Conservation (phyloP, 208 protist species). For the Leishmania mexicana region DNA sequence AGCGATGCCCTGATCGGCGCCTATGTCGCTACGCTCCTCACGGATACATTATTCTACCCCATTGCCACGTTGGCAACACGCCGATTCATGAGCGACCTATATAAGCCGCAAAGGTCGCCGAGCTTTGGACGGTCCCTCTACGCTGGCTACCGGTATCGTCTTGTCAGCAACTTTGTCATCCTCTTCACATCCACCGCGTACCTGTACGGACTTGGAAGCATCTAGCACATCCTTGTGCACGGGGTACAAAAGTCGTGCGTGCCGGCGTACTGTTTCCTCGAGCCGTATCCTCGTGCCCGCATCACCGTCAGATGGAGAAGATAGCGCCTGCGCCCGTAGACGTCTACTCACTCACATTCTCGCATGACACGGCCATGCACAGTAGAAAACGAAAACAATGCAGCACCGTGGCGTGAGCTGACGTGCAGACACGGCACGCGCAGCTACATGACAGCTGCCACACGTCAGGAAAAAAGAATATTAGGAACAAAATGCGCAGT, state of each 20-base stretch:
- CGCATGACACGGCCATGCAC: background rate
- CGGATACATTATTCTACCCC: constrained; percentile 58
- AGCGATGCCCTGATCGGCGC: constrained; percentile 67
- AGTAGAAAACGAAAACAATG: no score
- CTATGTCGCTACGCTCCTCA: constrained; percentile 45
- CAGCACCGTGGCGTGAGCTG: no score
- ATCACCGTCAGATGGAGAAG: background rate
- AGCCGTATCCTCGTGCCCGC: background rate
- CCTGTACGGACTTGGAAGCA: constrained; percentile 21
- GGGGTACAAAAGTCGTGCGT: background rate
- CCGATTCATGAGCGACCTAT: constrained; percentile 45
- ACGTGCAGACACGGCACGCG: background rate
- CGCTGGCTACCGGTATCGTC: constrained; percentile 68
- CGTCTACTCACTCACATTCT: background rate
- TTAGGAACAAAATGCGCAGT: no score
- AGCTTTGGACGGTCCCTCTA: constrained; percentile 56
- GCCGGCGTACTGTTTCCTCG: background rate
- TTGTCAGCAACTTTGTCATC: constrained; percentile 56
- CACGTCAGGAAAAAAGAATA: no score
- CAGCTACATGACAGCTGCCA: background rate
- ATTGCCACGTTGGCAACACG: constrained; percentile 35
- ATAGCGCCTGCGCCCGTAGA: background rate
- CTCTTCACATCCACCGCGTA: constrained; percentile 45
- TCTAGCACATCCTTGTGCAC: constrained; percentile 5
- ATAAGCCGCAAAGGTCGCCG: constrained; percentile 44